Conservation (phyloP, 2,329 filamentous ascomycete species). For the Colletotrichum tropicale region DNA sequence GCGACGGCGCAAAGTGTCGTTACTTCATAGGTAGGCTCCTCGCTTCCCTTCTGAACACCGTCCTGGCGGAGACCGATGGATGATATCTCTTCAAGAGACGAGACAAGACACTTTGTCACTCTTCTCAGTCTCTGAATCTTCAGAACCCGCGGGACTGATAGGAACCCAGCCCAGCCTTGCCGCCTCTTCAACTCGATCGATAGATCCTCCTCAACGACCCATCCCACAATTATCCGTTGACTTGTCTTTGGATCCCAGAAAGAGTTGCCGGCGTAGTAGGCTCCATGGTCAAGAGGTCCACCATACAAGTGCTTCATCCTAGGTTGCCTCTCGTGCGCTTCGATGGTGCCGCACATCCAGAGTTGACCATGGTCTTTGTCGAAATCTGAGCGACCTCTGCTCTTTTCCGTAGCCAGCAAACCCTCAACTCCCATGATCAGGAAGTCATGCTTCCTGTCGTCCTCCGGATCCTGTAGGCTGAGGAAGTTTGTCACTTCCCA, state of each 20-base stretch:
- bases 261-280: neutral
- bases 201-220: neutral
- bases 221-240: neutral
- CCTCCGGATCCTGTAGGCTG: neutral
- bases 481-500: neutral
- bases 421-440: neutral
- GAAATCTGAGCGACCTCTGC: neutral
- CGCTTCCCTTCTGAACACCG: neutral
- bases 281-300: neutral
- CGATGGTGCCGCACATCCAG: neutral
- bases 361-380: neutral
- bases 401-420: neutral
- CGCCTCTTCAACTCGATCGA: neutral
- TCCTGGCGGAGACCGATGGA: neutral
- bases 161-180: neutral
- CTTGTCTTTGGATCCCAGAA: neutral
- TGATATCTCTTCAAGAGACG: neutral
- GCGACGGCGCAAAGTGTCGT: neutral
- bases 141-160: neutral
- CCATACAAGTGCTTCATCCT: neutral
- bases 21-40: neutral
- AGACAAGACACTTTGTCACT: neutral
- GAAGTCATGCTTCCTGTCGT: neutral
- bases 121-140: neutral
- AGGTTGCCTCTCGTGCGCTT: neutral